A percentile compares a stretch with the other conserved stretches of the same genome.
These are phyloP conservation scores for Globisporangium splendens DNA, from an alignment of 352 stramenopile species.

Conservation along the genomic window DNA sequence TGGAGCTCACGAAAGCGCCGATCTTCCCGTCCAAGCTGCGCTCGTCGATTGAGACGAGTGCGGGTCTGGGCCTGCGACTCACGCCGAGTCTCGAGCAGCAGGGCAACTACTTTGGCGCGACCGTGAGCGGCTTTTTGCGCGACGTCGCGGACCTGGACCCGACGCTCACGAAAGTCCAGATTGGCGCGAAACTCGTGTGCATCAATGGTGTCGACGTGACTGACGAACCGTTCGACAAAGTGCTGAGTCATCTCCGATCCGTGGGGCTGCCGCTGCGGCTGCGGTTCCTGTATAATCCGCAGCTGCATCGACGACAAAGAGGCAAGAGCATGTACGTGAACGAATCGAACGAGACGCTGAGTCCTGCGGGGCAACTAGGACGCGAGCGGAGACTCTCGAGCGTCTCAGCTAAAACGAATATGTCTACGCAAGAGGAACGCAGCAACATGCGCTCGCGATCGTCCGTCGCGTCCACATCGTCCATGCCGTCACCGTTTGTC, in stretches of 20 bases:
- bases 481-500: not conserved
- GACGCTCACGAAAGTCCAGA: slow-evolving; percentile 47
- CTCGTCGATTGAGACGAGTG: slow-evolving; percentile 48
- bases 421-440: not conserved
- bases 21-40: slow-evolving; percentile 68
- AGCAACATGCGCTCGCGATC: slow-evolving; percentile 4
- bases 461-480: not conserved
- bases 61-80: slow-evolving; percentile 56
- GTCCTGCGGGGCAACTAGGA: slow-evolving; percentile 14
- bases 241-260: slow-evolving; percentile 48
- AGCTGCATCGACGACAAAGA: slow-evolving; percentile 31
- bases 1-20: slow-evolving; percentile 44
- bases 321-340: slow-evolving; percentile 14
- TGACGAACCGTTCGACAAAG: slow-evolving; percentile 57
- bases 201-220: slow-evolving; percentile 70
- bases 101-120: slow-evolving; percentile 58
- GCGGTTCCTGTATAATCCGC: slow-evolving; percentile 61
- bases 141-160: slow-evolving; percentile 54
- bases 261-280: slow-evolving; percentile 54
- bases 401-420: not conserved
- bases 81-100: slow-evolving; percentile 60
- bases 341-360: slow-evolving; percentile 15
- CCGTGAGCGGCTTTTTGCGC: slow-evolving; percentile 62
- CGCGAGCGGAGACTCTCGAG: slow-evolving; percentile 9
- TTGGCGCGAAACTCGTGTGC: slow-evolving; percentile 61